Conservation (phyloP, 768 basidiomycete genomes). For the Rhodotorula graminis region DNA sequence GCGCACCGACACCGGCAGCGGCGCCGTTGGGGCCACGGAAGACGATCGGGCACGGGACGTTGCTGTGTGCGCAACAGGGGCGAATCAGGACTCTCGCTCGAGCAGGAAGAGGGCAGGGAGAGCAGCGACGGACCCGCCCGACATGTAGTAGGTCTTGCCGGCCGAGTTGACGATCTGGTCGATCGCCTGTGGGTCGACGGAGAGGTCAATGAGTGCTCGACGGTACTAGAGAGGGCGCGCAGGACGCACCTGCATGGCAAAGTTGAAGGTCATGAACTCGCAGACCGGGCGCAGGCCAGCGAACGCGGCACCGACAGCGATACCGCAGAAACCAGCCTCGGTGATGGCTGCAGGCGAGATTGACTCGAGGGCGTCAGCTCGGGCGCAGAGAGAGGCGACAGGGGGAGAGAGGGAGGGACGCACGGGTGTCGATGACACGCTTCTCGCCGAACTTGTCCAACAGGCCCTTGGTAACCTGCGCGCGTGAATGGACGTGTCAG, state of each 20-base stretch:
- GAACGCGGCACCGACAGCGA: conserved; percentile 90
- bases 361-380: too few species aligned
- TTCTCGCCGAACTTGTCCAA: conserved; percentile 99
- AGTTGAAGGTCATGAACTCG: conserved; percentile 99
- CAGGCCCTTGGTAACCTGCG: conserved; percentile 91
- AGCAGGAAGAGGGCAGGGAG: too few species aligned
- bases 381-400: background rate
- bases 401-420: conserved; percentile 27
- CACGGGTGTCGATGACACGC: conserved; percentile 84
- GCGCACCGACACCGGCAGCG: conserved; percentile 90
- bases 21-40: conserved; percentile 99
- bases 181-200: conserved; percentile 60
- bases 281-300: conserved; percentile 92
- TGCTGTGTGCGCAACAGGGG: background rate
- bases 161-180: conserved; percentile 99
- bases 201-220: too few species aligned
- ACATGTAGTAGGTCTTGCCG: conserved; percentile 99
- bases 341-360: conserved; percentile 52
- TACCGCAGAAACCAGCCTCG: conserved; percentile 97
- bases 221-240: background rate
- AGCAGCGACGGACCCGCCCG: conserved; percentile 77
- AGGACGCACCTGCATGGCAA: conserved; percentile 77
- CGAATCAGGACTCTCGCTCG: background rate
- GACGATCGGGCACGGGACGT: conserved; percentile 81
- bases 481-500: too few species aligned